Base-by-base conservation (phyloP, 2,329 filamentous ascomycete species). In the Claviceps arundinis region DNA sequence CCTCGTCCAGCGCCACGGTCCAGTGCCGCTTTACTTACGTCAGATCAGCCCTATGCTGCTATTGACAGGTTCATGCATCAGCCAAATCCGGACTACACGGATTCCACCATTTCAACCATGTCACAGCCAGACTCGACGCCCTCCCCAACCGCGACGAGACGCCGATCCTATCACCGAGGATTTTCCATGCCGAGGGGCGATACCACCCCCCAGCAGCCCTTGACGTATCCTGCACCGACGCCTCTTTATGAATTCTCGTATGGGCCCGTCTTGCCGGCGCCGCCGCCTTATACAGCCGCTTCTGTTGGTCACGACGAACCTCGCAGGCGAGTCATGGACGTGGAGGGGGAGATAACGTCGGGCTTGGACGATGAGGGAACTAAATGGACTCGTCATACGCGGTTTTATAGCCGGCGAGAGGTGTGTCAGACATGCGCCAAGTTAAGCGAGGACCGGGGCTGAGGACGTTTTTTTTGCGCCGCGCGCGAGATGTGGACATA, bases 351-450 rank as follows among this genome's bases (percentile, higher is more conserved):
- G 58, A 73, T 76, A 52, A 68, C 78, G 42, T 73, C 72, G 8
- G 66, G 72, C 13, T 63, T 73, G 52, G 71, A 78, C 58, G 67
- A 68, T 52, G 65, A 69, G 13, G 75, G 74, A 4, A 68, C 70
- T 17, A 71, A 71, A 43, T 81, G 77, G 78, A 75, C 70, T 58
- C 71, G 76, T 40, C 78, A 81, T 61, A 81, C 77, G 16, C 72
- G 76, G 26, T 77, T 81, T 26, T 81, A 80, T 56, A 77, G 77
- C 9, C 30, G 77, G 77, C 54, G 76, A 77, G 16, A 17, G 5
- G 71, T 75, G 2, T 81, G 78, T 56, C 68, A 79, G 41, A 76
- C 77, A 1, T 81, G 78, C 56, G 65, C 73, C 41, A 75, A 73
- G 8, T 70, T 73, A 9, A 72, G 70, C 6, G 38, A 41, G 16